A percentile compares a stretch with the other conserved stretches of the same genome.
Conservation (phyloP, 192 early-diverging fungal genomes). For the Tieghemiomyces parasiticus region DNA sequence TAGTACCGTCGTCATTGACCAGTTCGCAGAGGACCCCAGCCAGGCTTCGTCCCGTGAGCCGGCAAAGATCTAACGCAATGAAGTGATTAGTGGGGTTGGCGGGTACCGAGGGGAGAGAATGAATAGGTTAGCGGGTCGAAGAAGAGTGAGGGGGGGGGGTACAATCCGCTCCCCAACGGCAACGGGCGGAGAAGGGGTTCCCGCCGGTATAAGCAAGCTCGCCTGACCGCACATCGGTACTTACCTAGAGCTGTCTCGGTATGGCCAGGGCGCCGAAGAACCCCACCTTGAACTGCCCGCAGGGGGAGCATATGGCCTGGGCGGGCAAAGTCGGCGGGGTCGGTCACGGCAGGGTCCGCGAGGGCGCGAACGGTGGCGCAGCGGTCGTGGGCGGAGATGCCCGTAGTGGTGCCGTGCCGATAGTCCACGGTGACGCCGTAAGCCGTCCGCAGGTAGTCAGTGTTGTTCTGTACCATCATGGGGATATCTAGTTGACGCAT, state of each 20-base stretch:
- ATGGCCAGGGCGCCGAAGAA: conserved; percentile 78
- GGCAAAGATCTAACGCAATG: conserved; percentile 49
- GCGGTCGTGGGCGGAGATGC: conserved; percentile 89
- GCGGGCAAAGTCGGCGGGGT: conserved; percentile 55
- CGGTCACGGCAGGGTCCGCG: conserved; percentile 48
- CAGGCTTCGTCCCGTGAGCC: conserved; percentile 60
- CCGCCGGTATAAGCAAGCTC: too few relatives aligned
- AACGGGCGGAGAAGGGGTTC: too few relatives aligned
- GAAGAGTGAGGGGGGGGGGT: too few relatives aligned
- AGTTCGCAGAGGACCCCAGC: conserved; percentile 91
- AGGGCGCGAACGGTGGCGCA: conserved; percentile 61
- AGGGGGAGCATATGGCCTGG: conserved; percentile 95
- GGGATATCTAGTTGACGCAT: conserved; percentile 77
- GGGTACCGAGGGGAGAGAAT: too few relatives aligned
- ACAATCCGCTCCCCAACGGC: too few relatives aligned
- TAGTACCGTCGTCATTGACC: conserved; percentile 76
- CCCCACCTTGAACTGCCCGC: conserved; percentile 64
- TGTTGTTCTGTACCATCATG: conserved; percentile 88
- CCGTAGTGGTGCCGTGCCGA: conserved; percentile 74
- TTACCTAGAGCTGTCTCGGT: conserved; percentile 76
- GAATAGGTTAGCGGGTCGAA: background rate
- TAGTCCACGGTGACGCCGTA: conserved; percentile 91
- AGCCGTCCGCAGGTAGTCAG: conserved; percentile 83
- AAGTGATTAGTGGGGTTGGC: background rate
- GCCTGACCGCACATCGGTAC: too few relatives aligned